Evolutionary conservation across 2,329 filamentous ascomycete species (phyloP).

Genomic region (Colletotrichum spaethianum): DNA sequence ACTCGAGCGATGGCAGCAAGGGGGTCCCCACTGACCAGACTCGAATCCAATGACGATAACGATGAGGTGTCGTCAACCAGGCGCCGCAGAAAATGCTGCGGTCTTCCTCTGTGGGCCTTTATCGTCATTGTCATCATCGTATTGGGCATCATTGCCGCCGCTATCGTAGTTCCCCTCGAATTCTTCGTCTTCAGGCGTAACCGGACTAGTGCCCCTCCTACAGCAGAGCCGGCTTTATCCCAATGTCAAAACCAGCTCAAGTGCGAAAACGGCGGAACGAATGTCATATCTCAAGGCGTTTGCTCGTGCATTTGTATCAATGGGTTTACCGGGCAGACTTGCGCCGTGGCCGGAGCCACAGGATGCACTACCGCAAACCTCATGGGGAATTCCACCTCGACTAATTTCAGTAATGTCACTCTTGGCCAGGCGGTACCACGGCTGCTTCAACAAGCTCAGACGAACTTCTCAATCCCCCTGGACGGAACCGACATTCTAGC

Average conservation of each 20-base stretch:
- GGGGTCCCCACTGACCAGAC: conserved; percentile 18
- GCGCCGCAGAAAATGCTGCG: conserved; percentile 79
- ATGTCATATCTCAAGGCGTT: conserved; percentile 74
- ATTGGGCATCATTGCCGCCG: conserved; percentile 82
- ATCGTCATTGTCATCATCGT: conserved; percentile 75
- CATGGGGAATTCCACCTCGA: conserved; percentile 55
- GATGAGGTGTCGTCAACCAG: conserved; percentile 50
- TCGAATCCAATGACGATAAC: conserved; percentile 43
- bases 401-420: conserved; percentile 76
- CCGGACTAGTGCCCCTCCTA: conserved; percentile 48
- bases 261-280: conserved; percentile 87
- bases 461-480: conserved; percentile 83
- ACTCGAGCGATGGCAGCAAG: conserved; percentile 38
- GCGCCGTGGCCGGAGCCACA: conserved; percentile 60
- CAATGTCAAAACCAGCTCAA: conserved; percentile 73
- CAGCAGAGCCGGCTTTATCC: conserved; percentile 55
- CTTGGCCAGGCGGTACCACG: conserved; percentile 84
- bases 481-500: conserved; percentile 78
- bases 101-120: conserved; percentile 85
- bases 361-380: conserved; percentile 69
- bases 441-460: conserved; percentile 74
- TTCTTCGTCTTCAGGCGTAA: conserved; percentile 73
- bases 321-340: conserved; percentile 79
- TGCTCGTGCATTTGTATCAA: conserved; percentile 93
- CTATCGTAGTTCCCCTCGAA: conserved; percentile 83